phyloP scores from a whole-genome alignment of 2,329 filamentous ascomycete genomes.

The Moelleriella libera region DNA sequence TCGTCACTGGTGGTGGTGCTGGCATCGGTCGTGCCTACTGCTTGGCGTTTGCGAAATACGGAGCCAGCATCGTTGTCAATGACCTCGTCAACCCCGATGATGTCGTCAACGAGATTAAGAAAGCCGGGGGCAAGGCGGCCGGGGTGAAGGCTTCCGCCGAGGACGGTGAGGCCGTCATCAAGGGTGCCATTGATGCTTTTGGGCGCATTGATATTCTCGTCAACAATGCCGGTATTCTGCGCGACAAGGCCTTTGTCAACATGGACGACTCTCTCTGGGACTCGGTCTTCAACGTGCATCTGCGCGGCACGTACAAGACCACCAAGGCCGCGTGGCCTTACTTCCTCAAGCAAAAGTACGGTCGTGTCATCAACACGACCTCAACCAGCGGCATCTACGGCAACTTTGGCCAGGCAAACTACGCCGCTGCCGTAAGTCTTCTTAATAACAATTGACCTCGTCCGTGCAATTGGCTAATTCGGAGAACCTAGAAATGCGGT shows the following conservation, averaged over 20 bases:
- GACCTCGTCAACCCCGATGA: slow-evolving; percentile 86
- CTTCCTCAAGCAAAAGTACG: slow-evolving; percentile 97
- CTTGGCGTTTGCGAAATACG: slow-evolving; percentile 72
- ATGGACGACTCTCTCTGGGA: slow-evolving; percentile 95
- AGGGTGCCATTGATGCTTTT: slow-evolving; percentile 84
- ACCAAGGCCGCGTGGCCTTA: slow-evolving; percentile 97
- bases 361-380: slow-evolving; percentile 90
- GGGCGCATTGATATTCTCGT: slow-evolving; percentile 89
- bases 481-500: slow-evolving; percentile 55
- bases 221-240: slow-evolving; percentile 96
- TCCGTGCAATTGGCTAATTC: slow-evolving; percentile 3
- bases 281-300: slow-evolving; percentile 80
- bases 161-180: slow-evolving; percentile 81
- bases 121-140: slow-evolving; percentile 75
- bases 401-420: slow-evolving; percentile 98
- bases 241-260: slow-evolving; percentile 95
- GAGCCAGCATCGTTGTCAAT: slow-evolving; percentile 83
- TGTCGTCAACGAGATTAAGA: slow-evolving; percentile 85
- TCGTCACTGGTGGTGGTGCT: slow-evolving; percentile 78
- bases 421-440: slow-evolving; percentile 62
- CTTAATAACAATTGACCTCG: background rate
- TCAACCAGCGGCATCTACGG: slow-evolving; percentile 97
- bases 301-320: slow-evolving; percentile 89
- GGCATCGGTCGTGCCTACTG: slow-evolving; percentile 87
- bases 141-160: slow-evolving; percentile 90